Evolutionary conservation across 441 rosid species (phyloP).

Genomic region (Flueggea neowawraea): DNA sequence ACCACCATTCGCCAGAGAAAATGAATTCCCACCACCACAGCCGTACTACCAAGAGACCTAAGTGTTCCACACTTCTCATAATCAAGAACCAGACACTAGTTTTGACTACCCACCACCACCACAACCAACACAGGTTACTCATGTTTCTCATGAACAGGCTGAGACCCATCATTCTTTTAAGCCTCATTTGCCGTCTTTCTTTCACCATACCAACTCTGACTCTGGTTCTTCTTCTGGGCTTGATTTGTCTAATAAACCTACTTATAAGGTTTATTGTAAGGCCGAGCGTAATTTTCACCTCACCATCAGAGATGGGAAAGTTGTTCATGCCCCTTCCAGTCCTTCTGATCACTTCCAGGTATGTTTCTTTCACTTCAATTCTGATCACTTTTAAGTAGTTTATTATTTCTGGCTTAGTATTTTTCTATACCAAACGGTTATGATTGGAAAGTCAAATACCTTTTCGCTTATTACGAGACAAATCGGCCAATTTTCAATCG

Average conservation of each 20-base stretch:
- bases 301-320: conserved; percentile 58
- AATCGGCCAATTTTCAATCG: no score
- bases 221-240: conserved; percentile 23
- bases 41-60: conserved; percentile 29
- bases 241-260: conserved; percentile 38
- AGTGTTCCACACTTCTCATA: conserved; percentile 27
- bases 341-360: conserved; percentile 71
- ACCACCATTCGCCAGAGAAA: neutral
- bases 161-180: conserved; percentile 28
- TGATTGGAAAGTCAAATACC: no score
- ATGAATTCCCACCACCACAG: conserved; percentile 21
- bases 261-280: conserved; percentile 59
- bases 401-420: no score
- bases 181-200: conserved; percentile 39
- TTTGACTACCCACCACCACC: conserved; percentile 26
- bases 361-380: neutral
- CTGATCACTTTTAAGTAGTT: neutral
- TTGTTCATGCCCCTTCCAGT: conserved; percentile 53
- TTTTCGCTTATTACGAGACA: no score
- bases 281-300: conserved; percentile 57
- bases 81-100: neutral
- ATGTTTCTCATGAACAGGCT: conserved; percentile 36
- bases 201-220: conserved; percentile 27
- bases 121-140: conserved; percentile 25
- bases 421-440: no score